phyloP scores from a whole-genome alignment of 1,284 basidiomycete genomes.

The Trametes pubescens region DNA sequence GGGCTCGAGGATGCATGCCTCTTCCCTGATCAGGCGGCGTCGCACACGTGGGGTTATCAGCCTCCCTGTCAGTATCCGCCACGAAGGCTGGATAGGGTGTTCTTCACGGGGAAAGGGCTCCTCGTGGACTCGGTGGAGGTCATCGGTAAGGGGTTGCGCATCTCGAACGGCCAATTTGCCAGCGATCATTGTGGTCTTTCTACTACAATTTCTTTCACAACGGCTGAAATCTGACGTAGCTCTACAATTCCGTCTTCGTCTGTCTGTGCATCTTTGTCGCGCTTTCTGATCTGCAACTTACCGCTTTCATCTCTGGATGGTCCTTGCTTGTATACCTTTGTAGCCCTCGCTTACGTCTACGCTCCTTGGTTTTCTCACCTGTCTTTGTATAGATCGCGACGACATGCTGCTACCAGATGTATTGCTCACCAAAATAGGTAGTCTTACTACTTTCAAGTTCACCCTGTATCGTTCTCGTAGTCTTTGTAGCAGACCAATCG shows the following conservation, averaged over 20 bases:
- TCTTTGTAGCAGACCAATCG: no score
- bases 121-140: conserved; percentile 53
- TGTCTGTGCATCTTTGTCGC: no score
- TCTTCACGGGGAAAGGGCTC: conserved; percentile 57
- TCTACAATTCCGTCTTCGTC: neutral
- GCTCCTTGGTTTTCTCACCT: no score
- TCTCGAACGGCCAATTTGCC: conserved; percentile 53
- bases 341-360: no score
- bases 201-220: conserved; percentile 43
- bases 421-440: no score
- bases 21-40: conserved; percentile 46
- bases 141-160: conserved; percentile 62
- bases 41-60: conserved; percentile 73
- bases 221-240: neutral
- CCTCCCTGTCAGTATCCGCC: conserved; percentile 52
- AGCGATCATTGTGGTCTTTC: conserved; percentile 73
- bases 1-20: conserved; percentile 63
- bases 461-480: no score
- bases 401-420: no score
- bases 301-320: no score
- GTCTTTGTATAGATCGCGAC: no score
- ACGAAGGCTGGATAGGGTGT: conserved; percentile 69
- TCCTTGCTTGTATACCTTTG: no score
- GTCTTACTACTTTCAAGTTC: no score
- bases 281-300: neutral